These are phyloP conservation scores for Diaporthe vexans DNA, from an alignment of 2,329 filamentous ascomycete genomes.

Conservation along the genomic window DNA sequence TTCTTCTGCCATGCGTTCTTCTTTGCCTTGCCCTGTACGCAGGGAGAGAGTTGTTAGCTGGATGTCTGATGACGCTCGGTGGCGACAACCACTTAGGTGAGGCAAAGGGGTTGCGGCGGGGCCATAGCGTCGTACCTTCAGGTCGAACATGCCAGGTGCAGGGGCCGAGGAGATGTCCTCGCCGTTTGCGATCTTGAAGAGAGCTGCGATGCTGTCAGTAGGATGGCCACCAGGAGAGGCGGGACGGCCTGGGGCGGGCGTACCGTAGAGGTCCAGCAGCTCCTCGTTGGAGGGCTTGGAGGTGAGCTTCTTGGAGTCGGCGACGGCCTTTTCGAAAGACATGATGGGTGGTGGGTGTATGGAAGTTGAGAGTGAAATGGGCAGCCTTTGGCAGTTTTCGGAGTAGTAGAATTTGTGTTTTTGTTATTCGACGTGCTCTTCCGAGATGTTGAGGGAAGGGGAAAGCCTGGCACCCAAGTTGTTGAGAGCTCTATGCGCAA, in stretches of 20 bases:
- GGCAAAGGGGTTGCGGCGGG: slow-evolving; percentile 1
- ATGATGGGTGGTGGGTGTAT: slow-evolving; percentile 49
- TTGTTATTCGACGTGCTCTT: not conserved
- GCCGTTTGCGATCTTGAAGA: slow-evolving; percentile 70
- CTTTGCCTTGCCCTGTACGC: slow-evolving; percentile 81
- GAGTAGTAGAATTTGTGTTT: not conserved
- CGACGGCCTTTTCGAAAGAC: slow-evolving; percentile 70
- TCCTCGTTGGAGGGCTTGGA: slow-evolving; percentile 74
- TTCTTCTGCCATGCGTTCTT: slow-evolving; percentile 81
- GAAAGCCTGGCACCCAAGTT: not conserved
- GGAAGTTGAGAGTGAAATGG: not conserved
- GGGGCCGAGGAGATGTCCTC: slow-evolving; percentile 70
- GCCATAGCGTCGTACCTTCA: slow-evolving; percentile 66
- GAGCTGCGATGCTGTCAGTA: slow-evolving; percentile 54
- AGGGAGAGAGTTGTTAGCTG: slow-evolving; percentile 15
- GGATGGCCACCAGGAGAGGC: not conserved
- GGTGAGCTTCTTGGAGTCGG: slow-evolving; percentile 77
- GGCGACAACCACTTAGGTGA: not conserved
- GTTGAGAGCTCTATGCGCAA: slow-evolving; percentile 21
- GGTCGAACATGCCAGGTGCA: slow-evolving; percentile 77
- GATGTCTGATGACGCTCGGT: slow-evolving; percentile 3
- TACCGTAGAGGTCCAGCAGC: slow-evolving; percentile 74
- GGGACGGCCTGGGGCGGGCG: slow-evolving; percentile 42
- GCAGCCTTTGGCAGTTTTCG: not conserved
- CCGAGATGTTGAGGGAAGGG: slow-evolving; percentile 26